Evolutionary conservation across 495 filamentous ascomycete genomes (phyloP).

Genomic region (Pseudevernia furfuracea): DNA sequence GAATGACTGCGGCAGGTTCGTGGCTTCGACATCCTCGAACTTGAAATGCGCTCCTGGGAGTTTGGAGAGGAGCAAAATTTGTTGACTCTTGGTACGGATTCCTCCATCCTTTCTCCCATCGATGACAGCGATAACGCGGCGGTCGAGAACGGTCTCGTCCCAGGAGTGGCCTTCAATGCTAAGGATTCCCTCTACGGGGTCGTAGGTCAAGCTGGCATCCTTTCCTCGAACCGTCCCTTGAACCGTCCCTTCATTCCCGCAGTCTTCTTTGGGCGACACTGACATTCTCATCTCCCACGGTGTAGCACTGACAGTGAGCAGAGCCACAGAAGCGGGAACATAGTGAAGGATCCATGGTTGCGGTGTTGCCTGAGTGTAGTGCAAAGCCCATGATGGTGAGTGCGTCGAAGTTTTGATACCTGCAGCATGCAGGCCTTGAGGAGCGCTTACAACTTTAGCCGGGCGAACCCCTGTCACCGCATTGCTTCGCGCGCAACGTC

Average conservation of each 20-base stretch:
- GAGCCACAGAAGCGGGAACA: neutral
- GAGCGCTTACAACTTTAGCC: neutral
- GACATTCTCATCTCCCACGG: conserved; percentile 4
- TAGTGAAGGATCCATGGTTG: neutral
- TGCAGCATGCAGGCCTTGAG: neutral
- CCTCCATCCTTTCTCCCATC: conserved; percentile 1
- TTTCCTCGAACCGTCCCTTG: conserved; percentile 15
- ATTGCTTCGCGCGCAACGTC: conserved; percentile 2
- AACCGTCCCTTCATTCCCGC: conserved; percentile 7
- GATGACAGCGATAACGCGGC: conserved; percentile 15
- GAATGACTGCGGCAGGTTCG: conserved; percentile 10
- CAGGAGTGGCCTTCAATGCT: conserved; percentile 1
- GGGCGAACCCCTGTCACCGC: neutral
- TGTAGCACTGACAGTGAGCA: neutral
- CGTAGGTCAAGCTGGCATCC: conserved; percentile 7
- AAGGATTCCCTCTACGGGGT: conserved; percentile 9
- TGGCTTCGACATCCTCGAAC: conserved; percentile 13
- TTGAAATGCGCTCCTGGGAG: neutral
- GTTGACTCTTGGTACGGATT: neutral
- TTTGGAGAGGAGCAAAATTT: conserved; percentile 14
- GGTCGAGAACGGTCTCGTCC: conserved; percentile 14
- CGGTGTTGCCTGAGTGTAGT: neutral
- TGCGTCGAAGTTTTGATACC: conserved; percentile 6
- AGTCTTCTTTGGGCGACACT: neutral
- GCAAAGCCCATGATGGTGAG: conserved; percentile 1